Conservation (phyloP, 1,284 basidiomycete species). For the Fomitopsis schrenkii region DNA sequence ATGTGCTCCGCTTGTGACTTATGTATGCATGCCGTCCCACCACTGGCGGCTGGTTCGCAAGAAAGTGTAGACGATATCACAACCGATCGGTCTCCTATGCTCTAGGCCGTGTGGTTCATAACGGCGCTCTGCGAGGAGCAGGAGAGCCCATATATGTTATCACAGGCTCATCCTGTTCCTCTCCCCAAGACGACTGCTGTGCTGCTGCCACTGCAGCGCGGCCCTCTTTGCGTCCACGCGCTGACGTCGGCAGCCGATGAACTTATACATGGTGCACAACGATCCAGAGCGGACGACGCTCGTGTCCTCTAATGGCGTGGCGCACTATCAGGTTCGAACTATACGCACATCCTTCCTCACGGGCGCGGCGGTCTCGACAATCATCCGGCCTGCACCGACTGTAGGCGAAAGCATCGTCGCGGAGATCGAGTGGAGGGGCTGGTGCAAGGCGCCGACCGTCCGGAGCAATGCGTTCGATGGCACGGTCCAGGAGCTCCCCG, state of each 20-base stretch:
- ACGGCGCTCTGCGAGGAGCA: neutral
- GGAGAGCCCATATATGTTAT: neutral
- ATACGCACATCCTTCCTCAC: slow-evolving; percentile 28
- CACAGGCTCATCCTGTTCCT: neutral
- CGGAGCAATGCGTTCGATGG: slow-evolving; percentile 37
- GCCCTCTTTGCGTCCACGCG: neutral
- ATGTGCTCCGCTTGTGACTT: no score
- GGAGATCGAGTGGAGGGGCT: slow-evolving; percentile 44
- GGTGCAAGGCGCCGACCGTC: slow-evolving; percentile 39
- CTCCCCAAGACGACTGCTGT: neutral
- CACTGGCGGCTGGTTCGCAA: no score
- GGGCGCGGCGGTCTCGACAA: slow-evolving; percentile 27
- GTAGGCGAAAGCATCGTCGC: slow-evolving; percentile 38
- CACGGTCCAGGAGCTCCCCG: slow-evolving; percentile 29
- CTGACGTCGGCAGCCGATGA: slow-evolving; percentile 28
- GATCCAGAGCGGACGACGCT: slow-evolving; percentile 44
- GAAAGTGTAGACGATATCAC: neutral
- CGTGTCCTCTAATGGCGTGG: slow-evolving; percentile 43
- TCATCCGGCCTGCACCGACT: slow-evolving; percentile 34
- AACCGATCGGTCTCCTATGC: slow-evolving; percentile 5
- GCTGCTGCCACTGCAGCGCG: neutral
- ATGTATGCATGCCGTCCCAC: no score
- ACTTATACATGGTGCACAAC: slow-evolving; percentile 46
- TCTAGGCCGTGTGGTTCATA: neutral
- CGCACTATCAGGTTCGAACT: slow-evolving; percentile 44